A percentile compares a stretch with the other conserved stretches of the same genome.
Conservation (phyloP, 495 filamentous ascomycete species). For the Ramalina intermedia region DNA sequence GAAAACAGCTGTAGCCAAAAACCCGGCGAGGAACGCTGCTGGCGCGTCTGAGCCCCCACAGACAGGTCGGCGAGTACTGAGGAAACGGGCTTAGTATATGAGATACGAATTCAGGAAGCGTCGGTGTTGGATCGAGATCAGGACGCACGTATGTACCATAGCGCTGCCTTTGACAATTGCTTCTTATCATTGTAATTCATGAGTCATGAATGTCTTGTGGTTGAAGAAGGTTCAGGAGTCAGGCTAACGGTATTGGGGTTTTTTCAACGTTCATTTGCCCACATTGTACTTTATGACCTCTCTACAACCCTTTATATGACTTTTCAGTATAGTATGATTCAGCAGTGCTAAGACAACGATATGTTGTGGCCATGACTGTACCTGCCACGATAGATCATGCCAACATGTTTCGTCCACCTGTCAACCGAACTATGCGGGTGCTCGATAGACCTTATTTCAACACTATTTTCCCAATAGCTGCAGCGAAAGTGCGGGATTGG, state of each 20-base stretch:
- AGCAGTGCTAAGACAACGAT: neutral
- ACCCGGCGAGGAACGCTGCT: slow-evolving; percentile 31
- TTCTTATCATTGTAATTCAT: too few species aligned
- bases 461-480: slow-evolving; percentile 57
- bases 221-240: too few species aligned
- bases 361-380: neutral
- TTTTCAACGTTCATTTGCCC: too few species aligned
- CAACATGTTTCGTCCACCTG: slow-evolving; percentile 63
- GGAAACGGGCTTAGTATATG: slow-evolving; percentile 26
- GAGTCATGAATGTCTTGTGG: too few species aligned
- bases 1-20: slow-evolving; percentile 20
- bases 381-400: neutral
- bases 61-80: slow-evolving; percentile 29
- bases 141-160: too few species aligned
- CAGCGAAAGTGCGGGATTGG: slow-evolving; percentile 60
- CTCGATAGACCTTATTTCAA: slow-evolving; percentile 77
- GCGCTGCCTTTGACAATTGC: too few species aligned
- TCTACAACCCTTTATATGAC: too few species aligned
- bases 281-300: too few species aligned
- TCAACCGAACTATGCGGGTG: slow-evolving; percentile 61
- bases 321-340: neutral
- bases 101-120: neutral
- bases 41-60: slow-evolving; percentile 23
- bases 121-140: too few species aligned
- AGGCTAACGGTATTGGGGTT: too few species aligned